Percentiles rank a stretch among this genome's conserved stretches.
Conservation (phyloP, 352 stramenopile genomes). For the Globisporangium lucens region DNA sequence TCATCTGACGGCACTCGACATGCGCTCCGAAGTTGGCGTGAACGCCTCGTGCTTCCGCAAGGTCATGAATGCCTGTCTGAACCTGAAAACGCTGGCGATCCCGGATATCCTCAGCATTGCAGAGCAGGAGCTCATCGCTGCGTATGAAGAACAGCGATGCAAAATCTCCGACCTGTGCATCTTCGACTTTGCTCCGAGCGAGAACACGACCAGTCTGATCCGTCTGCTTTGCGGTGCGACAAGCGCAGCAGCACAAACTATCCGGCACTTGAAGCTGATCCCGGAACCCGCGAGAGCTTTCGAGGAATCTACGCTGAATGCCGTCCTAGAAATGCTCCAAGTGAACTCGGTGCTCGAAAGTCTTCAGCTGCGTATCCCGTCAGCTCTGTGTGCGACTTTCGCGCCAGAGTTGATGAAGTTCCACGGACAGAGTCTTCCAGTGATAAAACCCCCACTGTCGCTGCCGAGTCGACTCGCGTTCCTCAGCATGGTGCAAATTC, state of each 20-base stretch:
- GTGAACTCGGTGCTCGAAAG: conserved; percentile 8
- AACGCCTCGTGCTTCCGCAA: not conserved
- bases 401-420: not conserved
- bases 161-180: not conserved
- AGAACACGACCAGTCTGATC: not conserved
- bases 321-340: conserved; percentile 3
- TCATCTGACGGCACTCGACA: conserved; percentile 5
- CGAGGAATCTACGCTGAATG: not conserved
- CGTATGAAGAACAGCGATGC: conserved; percentile 1
- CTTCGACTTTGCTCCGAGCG: not conserved
- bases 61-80: conserved; percentile 8
- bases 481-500: conserved; percentile 4
- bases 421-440: conserved; percentile 1
- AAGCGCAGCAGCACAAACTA: not conserved
- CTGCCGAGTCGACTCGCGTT: conserved; percentile 1
- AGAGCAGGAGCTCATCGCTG: conserved; percentile 1
- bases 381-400: not conserved
- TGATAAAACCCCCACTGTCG: conserved; percentile 1
- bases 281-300: not conserved
- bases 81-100: conserved; percentile 1
- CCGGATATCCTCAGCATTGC: not conserved
- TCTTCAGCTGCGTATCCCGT: conserved; percentile 8
- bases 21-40: conserved; percentile 1
- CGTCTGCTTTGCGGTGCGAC: not conserved
- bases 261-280: conserved; percentile 5